Percentiles rank a stretch among this genome's conserved stretches.
Conservation (phyloP, 768 basidiomycete species). For the Mycena epipterygia region DNA sequence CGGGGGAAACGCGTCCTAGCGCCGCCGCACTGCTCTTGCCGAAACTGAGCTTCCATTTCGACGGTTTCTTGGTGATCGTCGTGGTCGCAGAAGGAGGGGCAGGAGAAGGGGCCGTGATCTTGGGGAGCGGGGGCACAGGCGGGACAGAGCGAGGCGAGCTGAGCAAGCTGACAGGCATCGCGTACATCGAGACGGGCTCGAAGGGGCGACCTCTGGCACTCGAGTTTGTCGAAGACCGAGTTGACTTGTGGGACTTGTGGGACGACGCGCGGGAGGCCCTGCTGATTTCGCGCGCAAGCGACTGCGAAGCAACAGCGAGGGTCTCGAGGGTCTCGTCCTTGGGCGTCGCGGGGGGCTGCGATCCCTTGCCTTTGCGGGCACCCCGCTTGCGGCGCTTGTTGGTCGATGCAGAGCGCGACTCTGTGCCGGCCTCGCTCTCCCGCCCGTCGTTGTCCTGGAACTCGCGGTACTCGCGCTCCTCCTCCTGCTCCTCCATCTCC, state of each 20-base stretch:
- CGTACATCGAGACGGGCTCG: slow-evolving; percentile 63
- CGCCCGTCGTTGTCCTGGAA: slow-evolving; percentile 44
- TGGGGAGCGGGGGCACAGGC: slow-evolving; percentile 33
- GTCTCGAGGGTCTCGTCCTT: slow-evolving; percentile 74
- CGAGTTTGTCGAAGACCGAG: slow-evolving; percentile 44
- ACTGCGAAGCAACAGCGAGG: slow-evolving; percentile 85
- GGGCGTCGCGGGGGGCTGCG: slow-evolving; percentile 49
- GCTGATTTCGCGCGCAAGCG: slow-evolving; percentile 87
- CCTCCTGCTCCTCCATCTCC: slow-evolving; percentile 61
- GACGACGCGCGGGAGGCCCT: slow-evolving; percentile 68
- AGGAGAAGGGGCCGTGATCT: slow-evolving; percentile 41
- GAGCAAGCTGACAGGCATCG: slow-evolving; percentile 56
- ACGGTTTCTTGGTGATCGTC: slow-evolving; percentile 79
- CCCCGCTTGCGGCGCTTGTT: slow-evolving; percentile 89
- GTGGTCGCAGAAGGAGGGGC: slow-evolving; percentile 41
- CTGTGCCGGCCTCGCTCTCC: slow-evolving; percentile 50
- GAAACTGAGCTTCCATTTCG: slow-evolving; percentile 89
- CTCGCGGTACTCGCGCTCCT: slow-evolving; percentile 43
- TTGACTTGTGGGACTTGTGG: slow-evolving; percentile 48
- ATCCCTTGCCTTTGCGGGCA: slow-evolving; percentile 84
- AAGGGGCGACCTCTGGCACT: slow-evolving; percentile 45
- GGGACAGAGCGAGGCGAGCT: slow-evolving; percentile 29
- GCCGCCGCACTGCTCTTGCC: slow-evolving; percentile 64
- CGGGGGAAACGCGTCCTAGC: slow-evolving; percentile 55
- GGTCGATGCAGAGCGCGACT: slow-evolving; percentile 76